These are phyloP conservation scores for Fusarium mangiferae DNA, from an alignment of 2,329 filamentous ascomycete species.

Conservation along the genomic window DNA sequence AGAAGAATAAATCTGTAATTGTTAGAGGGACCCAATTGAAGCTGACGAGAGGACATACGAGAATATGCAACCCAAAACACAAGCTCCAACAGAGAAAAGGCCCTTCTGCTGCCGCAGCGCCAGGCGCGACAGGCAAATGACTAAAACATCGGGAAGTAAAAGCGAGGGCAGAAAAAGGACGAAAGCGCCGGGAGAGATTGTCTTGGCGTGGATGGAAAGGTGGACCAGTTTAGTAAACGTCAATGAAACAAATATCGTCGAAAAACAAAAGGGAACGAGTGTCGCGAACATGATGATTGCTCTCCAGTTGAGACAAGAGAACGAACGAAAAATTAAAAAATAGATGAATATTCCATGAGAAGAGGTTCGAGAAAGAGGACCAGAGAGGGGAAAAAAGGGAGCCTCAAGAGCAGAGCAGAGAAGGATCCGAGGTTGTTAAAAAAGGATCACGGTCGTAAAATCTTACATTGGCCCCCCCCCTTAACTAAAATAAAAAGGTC, in stretches of 20 bases:
- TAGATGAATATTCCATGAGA: background rate
- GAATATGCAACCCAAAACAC: constrained; percentile 39
- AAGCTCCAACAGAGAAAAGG: constrained; percentile 35
- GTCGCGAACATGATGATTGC: constrained; percentile 33
- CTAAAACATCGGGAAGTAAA: constrained; percentile 42
- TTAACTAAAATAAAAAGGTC: background rate
- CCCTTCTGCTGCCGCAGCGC: constrained; percentile 43
- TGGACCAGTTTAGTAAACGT: constrained; percentile 45
- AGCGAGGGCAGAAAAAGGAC: constrained; percentile 47
- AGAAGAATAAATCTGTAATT: constrained; percentile 41
- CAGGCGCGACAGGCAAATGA: constrained; percentile 42
- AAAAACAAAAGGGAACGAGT: constrained; percentile 45
- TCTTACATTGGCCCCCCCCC: background rate
- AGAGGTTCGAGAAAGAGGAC: background rate
- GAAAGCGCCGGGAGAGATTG: constrained; percentile 40
- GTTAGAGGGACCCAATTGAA: background rate
- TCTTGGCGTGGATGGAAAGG: constrained; percentile 43
- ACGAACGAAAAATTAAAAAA: background rate
- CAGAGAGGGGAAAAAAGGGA: background rate
- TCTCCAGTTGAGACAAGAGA: background rate
- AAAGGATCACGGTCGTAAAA: background rate
- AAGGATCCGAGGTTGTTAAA: background rate
- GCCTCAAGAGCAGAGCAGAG: background rate
- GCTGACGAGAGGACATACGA: constrained; percentile 32
- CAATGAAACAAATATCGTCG: constrained; percentile 44